Evolutionary conservation across 176 grass and related monocot genomes (phyloP), one percentile per base, ranked within the genome.

Genomic region (Alloteropsis semialata): DNA sequence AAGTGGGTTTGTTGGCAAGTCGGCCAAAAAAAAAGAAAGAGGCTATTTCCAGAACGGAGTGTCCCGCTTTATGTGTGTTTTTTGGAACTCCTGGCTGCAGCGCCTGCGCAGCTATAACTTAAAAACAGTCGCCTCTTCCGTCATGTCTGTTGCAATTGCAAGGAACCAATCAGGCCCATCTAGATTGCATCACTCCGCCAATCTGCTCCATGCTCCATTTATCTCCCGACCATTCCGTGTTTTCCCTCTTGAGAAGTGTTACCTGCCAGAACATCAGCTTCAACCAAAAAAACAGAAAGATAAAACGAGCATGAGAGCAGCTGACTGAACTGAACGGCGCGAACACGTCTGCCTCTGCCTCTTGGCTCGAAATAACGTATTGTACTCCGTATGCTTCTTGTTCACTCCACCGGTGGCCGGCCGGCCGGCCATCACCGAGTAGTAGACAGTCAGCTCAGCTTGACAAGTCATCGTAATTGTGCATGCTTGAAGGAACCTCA

Each of bases 371-470:
- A 30, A 78, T 44, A 77, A 38, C 13, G 46, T 50, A 41, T 32
- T n/a, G n/a, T n/a, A n/a, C n/a, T n/a, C n/a, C n/a, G n/a, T n/a
- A 46, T 37, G 74, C 74, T 88, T 84, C 45, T 43, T 8, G 73
- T 34, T 62, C 73, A 78, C 65, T 88, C 87, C 69, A 45, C 29
- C 11, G 3, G 15, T 43, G 62, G 11, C n/a, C 80, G 28, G 56
- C 61, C 22, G 45, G 36, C 25, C 54, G n/a, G 82, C 46, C 37
- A 55, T 69, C 33, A 64, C 64, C 66, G 30, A 72, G 82, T 24
- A 69, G 62, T 49, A 45, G 59, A n/a, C 53, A 36, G 41, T 33
- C 62, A 33, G 16, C 36, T 88, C 34, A 29, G 73, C 39, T 72
- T 39, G 18, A 59, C 69, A 14, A 27, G 32, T 78, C 32, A 43